phyloP scores from a whole-genome alignment of 2,329 filamentous ascomycete species.

The Septoria petroselini region DNA sequence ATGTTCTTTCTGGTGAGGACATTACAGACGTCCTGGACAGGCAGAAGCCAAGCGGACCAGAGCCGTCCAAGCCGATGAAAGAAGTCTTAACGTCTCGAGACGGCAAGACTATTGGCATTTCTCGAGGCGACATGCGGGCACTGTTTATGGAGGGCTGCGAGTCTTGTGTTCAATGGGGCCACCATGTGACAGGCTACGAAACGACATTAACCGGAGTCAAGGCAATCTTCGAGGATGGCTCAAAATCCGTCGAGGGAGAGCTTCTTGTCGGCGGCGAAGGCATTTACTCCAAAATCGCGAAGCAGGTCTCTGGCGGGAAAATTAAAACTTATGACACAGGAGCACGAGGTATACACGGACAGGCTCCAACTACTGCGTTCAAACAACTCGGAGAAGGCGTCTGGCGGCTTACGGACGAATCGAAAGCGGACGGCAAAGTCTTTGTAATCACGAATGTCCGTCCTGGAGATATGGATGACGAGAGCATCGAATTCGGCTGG shows the following conservation, averaged over 20 bases:
- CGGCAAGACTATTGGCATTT: slow-evolving; percentile 60
- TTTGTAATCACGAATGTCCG: slow-evolving; percentile 64
- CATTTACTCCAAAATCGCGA: slow-evolving; percentile 59
- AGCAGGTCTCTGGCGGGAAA: slow-evolving; percentile 56
- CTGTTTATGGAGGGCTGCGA: slow-evolving; percentile 59
- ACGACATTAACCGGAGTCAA: slow-evolving; percentile 54
- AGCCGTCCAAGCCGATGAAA: slow-evolving; percentile 22
- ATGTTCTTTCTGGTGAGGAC: slow-evolving; percentile 54
- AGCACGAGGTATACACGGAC: slow-evolving; percentile 62
- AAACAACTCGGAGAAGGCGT: slow-evolving; percentile 62
- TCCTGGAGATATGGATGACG: slow-evolving; percentile 57
- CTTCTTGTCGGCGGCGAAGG: slow-evolving; percentile 63
- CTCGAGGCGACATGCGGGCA: slow-evolving; percentile 61
- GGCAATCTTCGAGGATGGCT: slow-evolving; percentile 59
- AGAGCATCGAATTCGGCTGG: slow-evolving; percentile 59
- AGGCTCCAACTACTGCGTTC: slow-evolving; percentile 61
- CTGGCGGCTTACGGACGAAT: slow-evolving; percentile 53
- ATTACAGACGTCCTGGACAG: slow-evolving; percentile 13
- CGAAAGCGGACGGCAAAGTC: slow-evolving; percentile 47
- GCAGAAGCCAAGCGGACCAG: slow-evolving; percentile 4
- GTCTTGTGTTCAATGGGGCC: slow-evolving; percentile 54
- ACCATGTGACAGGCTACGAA: slow-evolving; percentile 59
- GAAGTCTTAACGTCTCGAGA: slow-evolving; percentile 49
- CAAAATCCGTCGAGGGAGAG: slow-evolving; percentile 56
- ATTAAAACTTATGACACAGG: slow-evolving; percentile 63